phyloP scores from a whole-genome alignment of 345 rosid species.

The Salix arbutifolia region DNA sequence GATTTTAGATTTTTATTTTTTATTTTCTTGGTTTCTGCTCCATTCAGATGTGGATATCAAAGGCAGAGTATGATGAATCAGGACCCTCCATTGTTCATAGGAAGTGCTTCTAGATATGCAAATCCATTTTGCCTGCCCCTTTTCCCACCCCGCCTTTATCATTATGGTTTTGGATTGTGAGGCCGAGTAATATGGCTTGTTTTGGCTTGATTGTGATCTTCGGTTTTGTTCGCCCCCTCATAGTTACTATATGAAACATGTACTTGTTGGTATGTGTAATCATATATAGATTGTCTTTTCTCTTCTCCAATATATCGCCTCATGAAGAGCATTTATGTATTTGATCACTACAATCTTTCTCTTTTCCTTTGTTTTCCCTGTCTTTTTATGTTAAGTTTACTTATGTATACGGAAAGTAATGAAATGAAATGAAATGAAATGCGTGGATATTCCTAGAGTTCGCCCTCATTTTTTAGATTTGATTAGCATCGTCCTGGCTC shows the following conservation, averaged over 20 bases:
- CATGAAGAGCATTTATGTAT: neutral
- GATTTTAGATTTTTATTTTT: too few relatives aligned
- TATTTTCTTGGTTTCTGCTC: neutral
- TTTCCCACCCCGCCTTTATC: neutral
- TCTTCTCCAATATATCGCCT: neutral
- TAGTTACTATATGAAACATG: neutral
- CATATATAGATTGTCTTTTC: neutral
- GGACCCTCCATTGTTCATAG: neutral
- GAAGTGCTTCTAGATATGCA: neutral
- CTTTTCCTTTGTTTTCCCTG: too few relatives aligned
- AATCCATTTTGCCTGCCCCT: neutral
- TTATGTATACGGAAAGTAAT: neutral
- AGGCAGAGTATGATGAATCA: neutral
- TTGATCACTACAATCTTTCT: neutral
- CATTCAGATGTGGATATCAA: neutral
- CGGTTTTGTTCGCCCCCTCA: neutral
- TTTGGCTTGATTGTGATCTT: neutral
- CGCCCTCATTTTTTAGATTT: neutral
- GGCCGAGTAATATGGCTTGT: neutral
- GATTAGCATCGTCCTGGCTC: neutral
- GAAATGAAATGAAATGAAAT: neutral
- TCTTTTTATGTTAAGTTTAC: too few relatives aligned
- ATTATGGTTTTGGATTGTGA: neutral
- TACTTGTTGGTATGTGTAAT: neutral
- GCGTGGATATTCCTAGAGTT: neutral